Conservation (phyloP, 768 basidiomycete species). For the Kwoniella europaea region DNA sequence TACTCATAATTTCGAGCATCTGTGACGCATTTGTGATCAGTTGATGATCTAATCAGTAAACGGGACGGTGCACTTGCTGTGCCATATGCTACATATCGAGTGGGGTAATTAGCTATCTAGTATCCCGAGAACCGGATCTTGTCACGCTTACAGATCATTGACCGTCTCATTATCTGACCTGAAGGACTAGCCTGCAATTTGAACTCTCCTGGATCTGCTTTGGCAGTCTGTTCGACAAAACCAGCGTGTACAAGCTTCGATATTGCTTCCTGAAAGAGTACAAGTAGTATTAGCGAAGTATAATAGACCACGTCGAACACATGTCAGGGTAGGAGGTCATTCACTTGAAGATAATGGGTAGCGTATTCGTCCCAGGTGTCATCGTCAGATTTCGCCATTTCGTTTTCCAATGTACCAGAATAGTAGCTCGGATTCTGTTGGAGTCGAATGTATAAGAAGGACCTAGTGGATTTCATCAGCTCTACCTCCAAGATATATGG, state of each 20-base stretch:
- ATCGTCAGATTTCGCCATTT: constrained; percentile 60
- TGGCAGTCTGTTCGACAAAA: constrained; percentile 63
- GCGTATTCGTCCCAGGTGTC: constrained; percentile 74
- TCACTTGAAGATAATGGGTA: constrained; percentile 74
- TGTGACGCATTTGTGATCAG: neutral
- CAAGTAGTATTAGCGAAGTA: too few species aligned
- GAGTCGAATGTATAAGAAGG: constrained; percentile 86
- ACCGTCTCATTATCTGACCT: constrained; percentile 43
- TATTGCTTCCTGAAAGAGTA: constrained; percentile 58
- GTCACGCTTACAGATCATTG: constrained; percentile 39
- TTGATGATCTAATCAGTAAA: neutral
- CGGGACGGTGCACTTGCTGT: too few species aligned
- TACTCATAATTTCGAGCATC: neutral
- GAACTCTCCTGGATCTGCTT: constrained; percentile 58
- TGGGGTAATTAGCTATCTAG: neutral
- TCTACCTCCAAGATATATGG: neutral
- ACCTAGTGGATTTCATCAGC: constrained; percentile 60
- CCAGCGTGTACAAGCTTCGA: constrained; percentile 59
- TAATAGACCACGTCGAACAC: too few species aligned
- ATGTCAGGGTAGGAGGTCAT: neutral
- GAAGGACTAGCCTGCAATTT: constrained; percentile 63
- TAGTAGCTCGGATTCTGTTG: constrained; percentile 82
- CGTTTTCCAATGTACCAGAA: constrained; percentile 60
- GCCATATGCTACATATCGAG: too few species aligned
- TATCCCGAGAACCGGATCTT: neutral